Evolutionary conservation across 345 rosid species (phyloP).

Genomic region (Moricandia arvensis): DNA sequence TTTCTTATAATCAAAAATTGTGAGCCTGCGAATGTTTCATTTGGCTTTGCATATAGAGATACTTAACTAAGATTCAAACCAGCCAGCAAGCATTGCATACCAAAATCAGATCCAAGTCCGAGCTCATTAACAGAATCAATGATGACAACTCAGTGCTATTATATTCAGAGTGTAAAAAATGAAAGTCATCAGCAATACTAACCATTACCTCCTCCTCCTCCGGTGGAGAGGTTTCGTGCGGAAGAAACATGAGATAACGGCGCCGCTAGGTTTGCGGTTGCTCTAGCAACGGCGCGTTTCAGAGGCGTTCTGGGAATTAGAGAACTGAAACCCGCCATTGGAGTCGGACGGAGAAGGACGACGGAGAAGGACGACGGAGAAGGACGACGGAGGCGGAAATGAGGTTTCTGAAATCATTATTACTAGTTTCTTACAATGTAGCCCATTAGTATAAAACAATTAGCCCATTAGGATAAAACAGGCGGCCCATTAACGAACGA

Average conservation of each 20-base stretch:
- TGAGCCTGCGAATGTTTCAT: too few relatives aligned
- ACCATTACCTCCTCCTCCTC: slow-evolving; percentile 24
- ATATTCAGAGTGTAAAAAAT: neutral
- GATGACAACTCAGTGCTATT: neutral
- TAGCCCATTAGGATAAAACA: neutral
- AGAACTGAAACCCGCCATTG: slow-evolving; percentile 37
- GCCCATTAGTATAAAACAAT: neutral
- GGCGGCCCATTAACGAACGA: neutral
- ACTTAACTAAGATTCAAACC: neutral
- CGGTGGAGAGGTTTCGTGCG: neutral
- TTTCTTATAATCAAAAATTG: too few relatives aligned
- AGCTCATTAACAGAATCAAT: neutral
- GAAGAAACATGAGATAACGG: neutral
- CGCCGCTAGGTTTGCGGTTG: slow-evolving; percentile 8
- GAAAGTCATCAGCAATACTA: slow-evolving; percentile 4
- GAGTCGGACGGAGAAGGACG: neutral
- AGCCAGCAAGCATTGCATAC: neutral
- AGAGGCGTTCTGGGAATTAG: slow-evolving; percentile 18
- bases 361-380: neutral
- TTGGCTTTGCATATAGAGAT: too few relatives aligned
- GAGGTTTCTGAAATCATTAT: neutral
- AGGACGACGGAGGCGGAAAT: neutral
- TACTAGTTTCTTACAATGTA: neutral
- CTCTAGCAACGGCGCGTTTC: slow-evolving; percentile 3
- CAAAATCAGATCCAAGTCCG: neutral